phyloP scores from a whole-genome alignment of 371 early-diverging fungal species.

The Mucor racemosus region DNA sequence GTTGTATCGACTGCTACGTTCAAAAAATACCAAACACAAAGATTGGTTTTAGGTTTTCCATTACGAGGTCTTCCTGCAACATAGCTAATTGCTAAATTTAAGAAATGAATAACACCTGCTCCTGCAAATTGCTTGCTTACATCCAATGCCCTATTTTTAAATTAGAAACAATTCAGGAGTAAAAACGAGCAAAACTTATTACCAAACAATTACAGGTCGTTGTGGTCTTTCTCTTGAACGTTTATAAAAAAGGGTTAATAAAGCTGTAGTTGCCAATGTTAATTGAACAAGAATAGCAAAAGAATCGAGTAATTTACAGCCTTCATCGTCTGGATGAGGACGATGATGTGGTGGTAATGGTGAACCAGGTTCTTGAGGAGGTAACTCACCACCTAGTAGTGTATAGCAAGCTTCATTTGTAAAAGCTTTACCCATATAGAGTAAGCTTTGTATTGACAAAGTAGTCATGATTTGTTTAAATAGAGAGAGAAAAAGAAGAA shows the following conservation, averaged over 20 bases:
- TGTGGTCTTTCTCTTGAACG: slow-evolving; percentile 64
- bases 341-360: slow-evolving; percentile 8
- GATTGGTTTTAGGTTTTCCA: slow-evolving; percentile 53
- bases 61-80: slow-evolving; percentile 51
- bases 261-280: slow-evolving; percentile 58
- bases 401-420: neutral
- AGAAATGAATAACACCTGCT: slow-evolving; percentile 61
- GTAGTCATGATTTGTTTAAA: neutral
- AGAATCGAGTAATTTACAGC: slow-evolving; percentile 61
- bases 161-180: slow-evolving; percentile 14
- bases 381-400: neutral
- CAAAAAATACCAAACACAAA: slow-evolving; percentile 73
- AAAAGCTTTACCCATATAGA: slow-evolving; percentile 8
- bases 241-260: slow-evolving; percentile 64
- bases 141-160: slow-evolving; percentile 59
- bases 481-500: neutral
- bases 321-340: slow-evolving; percentile 38
- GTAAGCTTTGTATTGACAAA: slow-evolving; percentile 16
- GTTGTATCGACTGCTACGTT: slow-evolving; percentile 70
- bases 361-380: neutral
- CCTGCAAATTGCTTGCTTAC: slow-evolving; percentile 69
- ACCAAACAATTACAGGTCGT: slow-evolving; percentile 68
- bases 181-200: neutral
- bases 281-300: slow-evolving; percentile 73
- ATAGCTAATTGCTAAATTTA: slow-evolving; percentile 62